Evolutionary conservation across 176 grass and related monocot genomes (phyloP), one percentile per base, ranked within the genome.

Genomic region (Cenchrus purpureus): DNA sequence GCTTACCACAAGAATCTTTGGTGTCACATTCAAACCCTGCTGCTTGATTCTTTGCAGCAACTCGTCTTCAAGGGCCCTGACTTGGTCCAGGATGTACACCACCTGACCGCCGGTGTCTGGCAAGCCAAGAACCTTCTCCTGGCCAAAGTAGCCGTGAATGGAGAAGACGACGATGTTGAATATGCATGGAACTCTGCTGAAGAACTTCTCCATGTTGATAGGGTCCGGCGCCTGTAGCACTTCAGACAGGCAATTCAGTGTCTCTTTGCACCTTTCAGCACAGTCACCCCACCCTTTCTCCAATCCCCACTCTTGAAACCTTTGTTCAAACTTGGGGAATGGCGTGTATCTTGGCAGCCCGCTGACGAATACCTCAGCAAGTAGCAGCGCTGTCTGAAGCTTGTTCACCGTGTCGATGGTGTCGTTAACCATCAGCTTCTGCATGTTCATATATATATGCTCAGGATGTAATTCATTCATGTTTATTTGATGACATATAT

Each of bases 241-340:
- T 85, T 99, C 97, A 6, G 97, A 99, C 34, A 99, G 90, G 68
- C 55, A 94, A 75, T 92, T 92, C 72, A 99, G 12, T 6, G 91
- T 96, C 56, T 94, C 97, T 77, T 89, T 99, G 79, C 94, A 94
- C 65, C 70, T 88, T 70, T 84, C 97, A 3, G 97, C 93, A 17
- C 53, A 96, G n/a, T 93, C 91, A 79, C 96, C 96, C 96, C 96
- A 98, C 87, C 96, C 96, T 73, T 98, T 95, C 93, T 92, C 95
- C 71, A 98, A 88, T 46, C 95, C 95, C 93, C 91, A 98, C 82
- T 98, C 97, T 79, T 96, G 91, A 86, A 98, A 98, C 76, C 97
- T 99, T 16, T 88, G 93, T 45, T 95, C 97, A 82, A 99, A 96
- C 83, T 96, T 94, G 37, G 86, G 70, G 62, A 89, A 96, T 79